Base-by-base conservation (phyloP, 306 rosid genomes). In the Cucurbita maxima region DNA sequence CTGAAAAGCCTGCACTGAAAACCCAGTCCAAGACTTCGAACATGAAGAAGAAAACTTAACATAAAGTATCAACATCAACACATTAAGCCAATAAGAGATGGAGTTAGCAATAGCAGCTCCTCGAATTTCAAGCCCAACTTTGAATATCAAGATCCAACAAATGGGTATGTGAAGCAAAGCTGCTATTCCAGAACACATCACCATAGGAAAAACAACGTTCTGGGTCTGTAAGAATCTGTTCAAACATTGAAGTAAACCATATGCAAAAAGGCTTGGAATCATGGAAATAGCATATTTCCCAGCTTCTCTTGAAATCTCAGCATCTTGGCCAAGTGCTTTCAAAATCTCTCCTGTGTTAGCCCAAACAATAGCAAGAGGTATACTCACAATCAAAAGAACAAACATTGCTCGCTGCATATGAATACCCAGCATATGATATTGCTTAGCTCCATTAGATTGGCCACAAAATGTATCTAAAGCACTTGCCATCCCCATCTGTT, bases 391-490 rank as follows among this genome's bases (percentile, higher is more conserved):
- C 13, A 50, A 48, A 60, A 72, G 75, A 67, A 81, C 82, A 54
- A 89, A 9, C 83, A 88, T 85, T 15, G 86, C 92, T 83, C 96
- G 78, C 60, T 89, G 95, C 73, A 79, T 76, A 75, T 88, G 88
- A 72, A 88, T 79, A 0, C 96, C 95, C 78, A 89, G 52, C 89
- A 85, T 75, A 19, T 78, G 86, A 63, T 79, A 84, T 13, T 85
- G 89, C 71, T 85, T 62, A 77, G 98, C 96, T 75, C 96, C 96
- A 79, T 80, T 85, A 34, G 96, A 82, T 78, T 92, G 98, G 10
- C 96, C 96, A 34, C 92, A 89, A 40, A 89, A 86, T 11, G 98
- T 88, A 74, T 88, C 98, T 64, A 92, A 50, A 41, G 92, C 86
- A 41, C 91, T 79, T 34, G 96, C 84, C 89, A 92, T 20, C 58